These are phyloP conservation scores for Albifimbria verrucaria DNA, from an alignment of 2,329 filamentous ascomycete species.

Conservation along the genomic window DNA sequence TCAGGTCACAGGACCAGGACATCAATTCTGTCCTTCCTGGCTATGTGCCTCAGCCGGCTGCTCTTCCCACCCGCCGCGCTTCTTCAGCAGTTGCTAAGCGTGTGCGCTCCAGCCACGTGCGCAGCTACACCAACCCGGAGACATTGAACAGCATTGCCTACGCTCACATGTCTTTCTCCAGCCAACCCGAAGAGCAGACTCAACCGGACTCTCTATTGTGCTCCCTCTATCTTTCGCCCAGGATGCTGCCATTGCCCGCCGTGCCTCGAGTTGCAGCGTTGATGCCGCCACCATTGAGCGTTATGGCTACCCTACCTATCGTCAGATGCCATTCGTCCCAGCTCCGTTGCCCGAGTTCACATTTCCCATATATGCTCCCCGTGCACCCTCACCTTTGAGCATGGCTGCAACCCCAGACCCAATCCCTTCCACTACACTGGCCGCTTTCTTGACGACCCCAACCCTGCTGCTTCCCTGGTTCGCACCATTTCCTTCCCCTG, in stretches of 20 bases:
- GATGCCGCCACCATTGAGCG: constrained; percentile 64
- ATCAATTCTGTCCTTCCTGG: constrained; percentile 51
- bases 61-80: constrained; percentile 16
- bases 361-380: constrained; percentile 42
- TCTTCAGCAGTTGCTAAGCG: constrained; percentile 10
- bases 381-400: constrained; percentile 44
- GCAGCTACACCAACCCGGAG: constrained; percentile 62
- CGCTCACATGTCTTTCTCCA: constrained; percentile 36
- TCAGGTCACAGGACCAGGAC: constrained; percentile 78
- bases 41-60: constrained; percentile 32
- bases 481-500: constrained; percentile 69
- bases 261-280: constrained; percentile 65
- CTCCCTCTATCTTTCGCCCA: constrained; percentile 60
- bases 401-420: constrained; percentile 39
- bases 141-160: constrained; percentile 39
- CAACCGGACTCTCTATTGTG: constrained; percentile 54
- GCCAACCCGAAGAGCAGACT: constrained; percentile 22
- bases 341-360: constrained; percentile 33
- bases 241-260: constrained; percentile 39
- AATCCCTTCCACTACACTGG: constrained; percentile 63
- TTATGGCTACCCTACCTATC: constrained; percentile 83
- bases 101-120: constrained; percentile 46
- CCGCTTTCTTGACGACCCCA: constrained; percentile 76
- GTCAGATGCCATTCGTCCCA: constrained; percentile 58
- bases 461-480: constrained; percentile 79